Conservation (phyloP, 2,329 filamentous ascomycete genomes). For the Pestalotiopsis sp. region DNA sequence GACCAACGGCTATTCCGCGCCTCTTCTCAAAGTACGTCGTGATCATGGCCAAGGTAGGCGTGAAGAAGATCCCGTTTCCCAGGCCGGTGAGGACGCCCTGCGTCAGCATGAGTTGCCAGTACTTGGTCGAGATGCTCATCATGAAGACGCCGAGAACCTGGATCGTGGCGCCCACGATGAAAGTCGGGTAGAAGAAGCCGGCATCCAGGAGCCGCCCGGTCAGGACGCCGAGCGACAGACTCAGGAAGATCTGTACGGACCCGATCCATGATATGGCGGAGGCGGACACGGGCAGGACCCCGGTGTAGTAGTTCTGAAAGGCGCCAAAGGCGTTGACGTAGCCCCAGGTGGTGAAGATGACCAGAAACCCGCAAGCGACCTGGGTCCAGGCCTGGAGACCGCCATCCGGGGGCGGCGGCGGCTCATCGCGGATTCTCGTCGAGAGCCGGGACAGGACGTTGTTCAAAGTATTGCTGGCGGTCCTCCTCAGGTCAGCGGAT, state of each 20-base stretch:
- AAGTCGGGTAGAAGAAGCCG: slow-evolving; percentile 41
- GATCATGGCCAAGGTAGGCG: slow-evolving; percentile 60
- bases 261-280: slow-evolving; percentile 48
- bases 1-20: slow-evolving; percentile 59
- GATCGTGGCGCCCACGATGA: slow-evolving; percentile 39
- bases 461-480: slow-evolving; percentile 30
- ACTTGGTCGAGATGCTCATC: slow-evolving; percentile 41
- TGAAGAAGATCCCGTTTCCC: slow-evolving; percentile 59
- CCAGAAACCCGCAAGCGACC: slow-evolving; percentile 37
- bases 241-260: slow-evolving; percentile 44
- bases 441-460: slow-evolving; percentile 31
- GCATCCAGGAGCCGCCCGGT: slow-evolving; percentile 47
- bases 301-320: slow-evolving; percentile 48
- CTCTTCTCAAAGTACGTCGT: slow-evolving; percentile 63
- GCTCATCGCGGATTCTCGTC: slow-evolving; percentile 30
- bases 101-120: slow-evolving; percentile 52
- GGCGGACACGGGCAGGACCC: slow-evolving; percentile 32
- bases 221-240: slow-evolving; percentile 42
- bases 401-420: slow-evolving; percentile 33
- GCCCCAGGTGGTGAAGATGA: slow-evolving; percentile 49
- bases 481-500: slow-evolving; percentile 16
- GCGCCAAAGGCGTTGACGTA: slow-evolving; percentile 47
- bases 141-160: slow-evolving; percentile 48
- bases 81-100: slow-evolving; percentile 52
- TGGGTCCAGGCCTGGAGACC: slow-evolving; percentile 38